A percentile compares a stretch with the other conserved stretches of the same genome.
Evolutionary conservation across 2,329 filamentous ascomycete species (phyloP).

Genomic region (Pseudogymnoascus sp.): DNA sequence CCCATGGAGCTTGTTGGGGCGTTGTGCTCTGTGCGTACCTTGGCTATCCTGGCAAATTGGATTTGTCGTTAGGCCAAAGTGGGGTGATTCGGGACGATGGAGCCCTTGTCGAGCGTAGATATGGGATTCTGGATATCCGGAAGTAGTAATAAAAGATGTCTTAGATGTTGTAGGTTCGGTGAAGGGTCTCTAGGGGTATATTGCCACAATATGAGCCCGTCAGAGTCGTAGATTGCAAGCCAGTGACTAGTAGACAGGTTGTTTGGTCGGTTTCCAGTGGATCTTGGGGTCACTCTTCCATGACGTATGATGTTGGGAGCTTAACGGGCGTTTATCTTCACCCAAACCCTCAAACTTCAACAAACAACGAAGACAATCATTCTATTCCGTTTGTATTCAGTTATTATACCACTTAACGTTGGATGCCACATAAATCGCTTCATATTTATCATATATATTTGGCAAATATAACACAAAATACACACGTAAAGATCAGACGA

Average conservation of each 20-base stretch:
- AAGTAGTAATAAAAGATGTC: neutral
- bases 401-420: neutral
- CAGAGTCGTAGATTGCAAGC: neutral
- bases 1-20: neutral
- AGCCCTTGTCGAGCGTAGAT: neutral
- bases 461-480: neutral
- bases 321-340: neutral
- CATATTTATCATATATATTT: neutral
- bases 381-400: neutral
- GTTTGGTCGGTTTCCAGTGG: neutral
- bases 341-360: neutral
- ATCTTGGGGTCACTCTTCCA: neutral
- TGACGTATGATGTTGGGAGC: neutral
- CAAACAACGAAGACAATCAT: neutral
- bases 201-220: neutral
- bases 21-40: conserved; percentile 6
- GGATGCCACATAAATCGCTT: neutral
- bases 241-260: neutral
- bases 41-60: conserved; percentile 6
- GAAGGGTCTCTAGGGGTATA: neutral
- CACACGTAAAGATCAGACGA: neutral
- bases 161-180: neutral
- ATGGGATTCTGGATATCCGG: neutral
- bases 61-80: neutral
- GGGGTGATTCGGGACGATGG: neutral